Evolutionary conservation across 164 flowering plant genomes (phyloP), one percentile per base, ranked within the genome.

Genomic region (Aristolochia fimbriata): DNA sequence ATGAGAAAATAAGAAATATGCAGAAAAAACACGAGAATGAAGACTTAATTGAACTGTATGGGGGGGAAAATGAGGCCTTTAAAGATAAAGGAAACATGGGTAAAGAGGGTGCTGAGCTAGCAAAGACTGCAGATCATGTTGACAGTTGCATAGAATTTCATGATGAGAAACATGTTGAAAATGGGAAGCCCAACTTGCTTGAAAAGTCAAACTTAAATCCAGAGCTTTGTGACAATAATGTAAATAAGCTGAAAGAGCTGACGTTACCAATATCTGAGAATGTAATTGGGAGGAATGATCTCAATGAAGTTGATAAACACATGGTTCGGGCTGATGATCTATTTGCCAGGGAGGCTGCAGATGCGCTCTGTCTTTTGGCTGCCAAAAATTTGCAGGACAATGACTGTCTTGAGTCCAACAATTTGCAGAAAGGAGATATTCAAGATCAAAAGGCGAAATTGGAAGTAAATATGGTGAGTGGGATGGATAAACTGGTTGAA

Each of bases 11-110:
- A 45, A 58, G 51, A 19, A 62, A 58, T 22, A 45, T 76, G 66
- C 73, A 62, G 49, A 69, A 66, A 55, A 58, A 71, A 62, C 49
- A 70, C 70, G 73, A 70, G 43, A 59, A 61, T 56, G 79, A 72
- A 64, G 83, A 80, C 58, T 55, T 59, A 33, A 8, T 17, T 25
- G 59, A 70, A 47, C 73, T 62, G 48, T 54, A 24, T 72, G 37
- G 55, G 13, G 45, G 54, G n/a, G 50, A 22, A 55, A 19, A 48
- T 22, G 54, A 68, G 15, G 59, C 58, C 8, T 37, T 56, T 4
- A 20, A 47, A 56, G 62, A 8, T 5, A n/a, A 43, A 23, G 21
- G 21, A 48, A 46, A 59, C 33, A 33, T 55, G 52, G 15, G 16
- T 23, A 52, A 11, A 14, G 19, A 49, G 15, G 41, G 43, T 16